Percentiles rank a stretch among this genome's conserved stretches.
These are phyloP conservation scores for Pachyrhizus erosus DNA, from an alignment of 306 rosid species.

Conservation along the genomic window DNA sequence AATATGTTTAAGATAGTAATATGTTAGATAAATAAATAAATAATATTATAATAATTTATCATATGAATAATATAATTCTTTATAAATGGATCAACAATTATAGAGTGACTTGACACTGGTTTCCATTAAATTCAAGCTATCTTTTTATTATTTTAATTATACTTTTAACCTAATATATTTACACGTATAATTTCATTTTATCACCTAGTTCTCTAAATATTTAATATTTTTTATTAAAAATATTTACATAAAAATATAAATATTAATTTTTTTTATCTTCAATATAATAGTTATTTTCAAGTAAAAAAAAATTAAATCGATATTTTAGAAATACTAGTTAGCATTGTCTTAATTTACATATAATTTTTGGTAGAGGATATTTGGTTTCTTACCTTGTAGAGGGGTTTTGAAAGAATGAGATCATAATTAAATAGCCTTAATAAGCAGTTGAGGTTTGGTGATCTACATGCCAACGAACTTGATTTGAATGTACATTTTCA, in stretches of 20 bases:
- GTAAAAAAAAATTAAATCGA: neutral
- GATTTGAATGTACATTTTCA: conserved; percentile 48
- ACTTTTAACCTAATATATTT: too few relatives aligned
- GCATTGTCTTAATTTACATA: neutral
- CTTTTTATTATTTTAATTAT: too few relatives aligned
- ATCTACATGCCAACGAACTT: conserved; percentile 65
- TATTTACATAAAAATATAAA: too few relatives aligned
- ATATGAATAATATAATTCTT: too few relatives aligned
- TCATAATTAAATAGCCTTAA: conserved; percentile 53
- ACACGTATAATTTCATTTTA: too few relatives aligned
- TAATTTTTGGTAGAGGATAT: neutral
- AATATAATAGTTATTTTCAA: neutral
- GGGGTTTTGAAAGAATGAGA: conserved; percentile 26
- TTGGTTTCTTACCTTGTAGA: too few relatives aligned
- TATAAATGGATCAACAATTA: neutral
- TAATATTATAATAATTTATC: too few relatives aligned
- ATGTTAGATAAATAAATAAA: too few relatives aligned
- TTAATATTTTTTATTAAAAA: too few relatives aligned
- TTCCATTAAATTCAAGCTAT: neutral
- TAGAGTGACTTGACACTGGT: neutral
- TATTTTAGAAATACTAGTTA: neutral
- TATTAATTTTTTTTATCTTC: neutral
- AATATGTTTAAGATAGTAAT: too few relatives aligned
- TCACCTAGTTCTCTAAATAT: too few relatives aligned
- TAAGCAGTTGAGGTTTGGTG: conserved; percentile 76